Base-by-base conservation (phyloP, 2,329 filamentous ascomycete genomes). In the Calonectria naviculata region DNA sequence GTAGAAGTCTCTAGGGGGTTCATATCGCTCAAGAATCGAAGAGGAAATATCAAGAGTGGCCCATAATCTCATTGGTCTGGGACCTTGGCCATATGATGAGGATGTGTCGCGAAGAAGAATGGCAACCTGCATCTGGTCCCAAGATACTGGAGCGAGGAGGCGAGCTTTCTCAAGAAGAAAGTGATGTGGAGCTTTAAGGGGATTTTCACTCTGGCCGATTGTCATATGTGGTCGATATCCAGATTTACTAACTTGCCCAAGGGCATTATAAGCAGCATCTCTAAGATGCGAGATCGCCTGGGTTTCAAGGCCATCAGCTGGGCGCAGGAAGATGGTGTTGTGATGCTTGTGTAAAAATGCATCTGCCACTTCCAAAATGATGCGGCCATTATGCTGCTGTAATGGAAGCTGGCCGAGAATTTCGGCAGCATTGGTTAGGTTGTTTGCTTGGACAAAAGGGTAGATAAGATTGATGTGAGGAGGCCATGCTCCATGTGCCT, bases 381-480 rank as follows among this genome's bases (percentile, higher is more conserved):
- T 61, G 7, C 68, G 64, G 15, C 77, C 69, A 13, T 29, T 69
- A 26, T 38, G 34, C 21, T 73, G 62, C 7, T 36, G 62, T 52
- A 71, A 60, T 54, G 74, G 34, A 61, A 77, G 58, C 26, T 72
- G 58, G n/a, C 71, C 63, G 5, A 81, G 69, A 17, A 75, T 67
- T 4, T 83, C 78, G 1, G 82, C 82, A 2, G 88, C 89, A 24
- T 78, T 75, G 1, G 81, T 75, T 2, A 93, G 83, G 10, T 75
- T 74, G 3, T 88, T 85, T 0, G 84, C 81, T 3, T 81, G 78
- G 8, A 92, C 89, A 78, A 93, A 93, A 0, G 91, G 92, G 77
- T 93, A 93, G 26, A 93, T 75, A 29, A 93, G 80, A 74, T 93
- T 93, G 76, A 93, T 78, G 75, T 93, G 92, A 15, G 91, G 89